Percentiles rank a stretch among this genome's conserved stretches.
Conservation (phyloP, 305 asterid genomes). For the Plantago coronopus region DNA sequence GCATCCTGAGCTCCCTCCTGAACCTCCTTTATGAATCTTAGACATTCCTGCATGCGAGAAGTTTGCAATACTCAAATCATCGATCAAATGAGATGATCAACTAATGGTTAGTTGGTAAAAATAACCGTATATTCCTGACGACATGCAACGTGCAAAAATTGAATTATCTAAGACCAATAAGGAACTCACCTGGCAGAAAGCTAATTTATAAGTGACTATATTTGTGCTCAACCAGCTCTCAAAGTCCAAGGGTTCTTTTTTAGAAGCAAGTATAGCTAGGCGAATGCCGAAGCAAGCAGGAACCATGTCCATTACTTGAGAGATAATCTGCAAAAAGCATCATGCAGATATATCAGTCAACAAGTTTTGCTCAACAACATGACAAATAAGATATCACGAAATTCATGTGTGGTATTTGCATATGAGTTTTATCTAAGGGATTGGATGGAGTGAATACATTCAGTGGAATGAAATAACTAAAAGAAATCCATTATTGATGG, state of each 20-base stretch:
- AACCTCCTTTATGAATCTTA: conserved; percentile 74
- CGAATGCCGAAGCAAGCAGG: conserved; percentile 72
- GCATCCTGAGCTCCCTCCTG: conserved; percentile 62
- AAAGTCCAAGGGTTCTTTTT: conserved; percentile 72
- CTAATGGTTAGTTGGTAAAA: not conserved
- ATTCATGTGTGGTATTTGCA: not conserved
- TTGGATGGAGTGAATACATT: not conserved
- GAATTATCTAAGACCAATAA: not conserved
- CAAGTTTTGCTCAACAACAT: conserved; percentile 14
- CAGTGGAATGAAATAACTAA: too few species aligned
- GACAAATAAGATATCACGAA: conserved; percentile 6
- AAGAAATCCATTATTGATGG: too few species aligned
- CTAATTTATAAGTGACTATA: conserved; percentile 54
- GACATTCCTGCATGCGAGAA: conserved; percentile 61
- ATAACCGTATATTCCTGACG: not conserved
- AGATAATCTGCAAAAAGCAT: conserved; percentile 60
- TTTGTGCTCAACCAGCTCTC: conserved; percentile 77
- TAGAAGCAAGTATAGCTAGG: conserved; percentile 84
- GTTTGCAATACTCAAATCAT: conserved; percentile 11
- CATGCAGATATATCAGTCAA: conserved; percentile 20
- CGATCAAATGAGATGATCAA: conserved; percentile 3
- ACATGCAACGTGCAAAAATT: not conserved
- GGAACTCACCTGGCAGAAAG: conserved; percentile 65
- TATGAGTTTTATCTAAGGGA: conserved; percentile 4
- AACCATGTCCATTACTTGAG: conserved; percentile 61